Base-by-base conservation (phyloP, 805 yeast genomes). In the Nakazawaea wickerhamii region DNA sequence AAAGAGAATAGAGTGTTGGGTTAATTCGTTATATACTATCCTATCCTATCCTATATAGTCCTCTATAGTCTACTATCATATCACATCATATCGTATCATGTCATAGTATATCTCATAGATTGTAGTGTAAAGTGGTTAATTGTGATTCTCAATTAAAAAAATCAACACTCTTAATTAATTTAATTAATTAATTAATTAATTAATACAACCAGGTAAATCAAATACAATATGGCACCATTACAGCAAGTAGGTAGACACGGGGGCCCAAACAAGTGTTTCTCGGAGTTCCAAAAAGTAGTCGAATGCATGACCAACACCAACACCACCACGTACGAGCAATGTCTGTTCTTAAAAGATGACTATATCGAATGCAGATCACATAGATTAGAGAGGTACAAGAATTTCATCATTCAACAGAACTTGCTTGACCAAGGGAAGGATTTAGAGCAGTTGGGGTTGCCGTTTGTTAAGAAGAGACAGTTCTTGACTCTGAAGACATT, bases 1-100 rank as follows among this genome's bases (percentile, higher is more conserved):
- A 55, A 57, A 40, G 72, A 70, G 46, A 72, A 64, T 38, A 48
- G 74, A 36, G 69, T 68, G 3, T 63, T 57, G 2, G 68, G 66
- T 7, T 40, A 53, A 28, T 45, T 50, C 36, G 48, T 33, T 41
- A 5, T 2, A 4, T 23, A 8, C 25, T 36, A n/a, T n/a, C n/a
- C n/a, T n/a, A n/a, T n/a, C n/a, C n/a, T n/a, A n/a, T n/a, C n/a
- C n/a, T n/a, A n/a, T n/a, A n/a, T n/a, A n/a, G n/a, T n/a, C n/a
- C n/a, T n/a, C n/a, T n/a, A n/a, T n/a, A n/a, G n/a, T n/a, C n/a
- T n/a, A n/a, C n/a, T n/a, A n/a, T n/a, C n/a, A n/a, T n/a, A n/a
- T n/a, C n/a, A n/a, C n/a, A n/a, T n/a, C n/a, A n/a, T n/a, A n/a
- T 21, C 13, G 14, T 30, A 13, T 30, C 32, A n/a, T n/a, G n/a